These are phyloP conservation scores for Saccharomycopsis sp. DNA, from an alignment of 805 yeast genomes.

Conservation along the genomic window DNA sequence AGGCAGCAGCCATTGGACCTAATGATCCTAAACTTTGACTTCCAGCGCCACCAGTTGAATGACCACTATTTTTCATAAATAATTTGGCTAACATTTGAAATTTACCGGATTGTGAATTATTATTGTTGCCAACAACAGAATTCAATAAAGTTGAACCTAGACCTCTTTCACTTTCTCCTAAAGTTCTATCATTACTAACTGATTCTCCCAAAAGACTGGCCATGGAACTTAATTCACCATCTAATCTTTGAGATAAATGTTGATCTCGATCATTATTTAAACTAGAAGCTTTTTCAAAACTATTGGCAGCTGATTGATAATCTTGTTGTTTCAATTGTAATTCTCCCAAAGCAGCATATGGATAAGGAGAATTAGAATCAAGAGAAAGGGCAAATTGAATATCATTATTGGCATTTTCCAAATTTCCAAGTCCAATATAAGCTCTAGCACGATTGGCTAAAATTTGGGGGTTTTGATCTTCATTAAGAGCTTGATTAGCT, in stretches of 20 bases:
- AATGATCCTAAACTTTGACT: constrained; percentile 13
- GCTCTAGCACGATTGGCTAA: constrained; percentile 15
- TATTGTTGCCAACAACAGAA: constrained; percentile 3
- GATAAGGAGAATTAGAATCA: constrained; percentile 7
- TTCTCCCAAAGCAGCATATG: constrained; percentile 14
- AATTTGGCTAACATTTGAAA: constrained; percentile 11
- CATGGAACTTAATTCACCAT: constrained; percentile 6
- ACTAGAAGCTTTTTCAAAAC: constrained; percentile 15
- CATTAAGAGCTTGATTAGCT: constrained; percentile 7
- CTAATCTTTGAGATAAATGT: constrained; percentile 3
- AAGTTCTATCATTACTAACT: constrained; percentile 13
- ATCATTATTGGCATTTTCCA: constrained; percentile 3
- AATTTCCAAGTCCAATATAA: constrained; percentile 9
- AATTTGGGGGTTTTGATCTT: constrained; percentile 5
- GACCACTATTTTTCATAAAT: constrained; percentile 5
- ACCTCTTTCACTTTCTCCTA: constrained; percentile 16
- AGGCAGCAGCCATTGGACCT: constrained; percentile 15
- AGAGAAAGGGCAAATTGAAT: constrained; percentile 1
- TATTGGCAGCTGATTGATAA: constrained; percentile 11
- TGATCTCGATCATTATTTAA: constrained; percentile 10
- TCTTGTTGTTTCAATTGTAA: constrained; percentile 4
- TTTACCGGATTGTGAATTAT: constrained; percentile 11
- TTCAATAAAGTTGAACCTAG: constrained; percentile 4
- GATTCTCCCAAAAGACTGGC: constrained; percentile 10
- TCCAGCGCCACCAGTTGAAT: constrained; percentile 7